Evolutionary conservation across 441 rosid genomes (phyloP), one percentile per base, ranked within the genome.

Genomic region (Gossypium gossypioides): DNA sequence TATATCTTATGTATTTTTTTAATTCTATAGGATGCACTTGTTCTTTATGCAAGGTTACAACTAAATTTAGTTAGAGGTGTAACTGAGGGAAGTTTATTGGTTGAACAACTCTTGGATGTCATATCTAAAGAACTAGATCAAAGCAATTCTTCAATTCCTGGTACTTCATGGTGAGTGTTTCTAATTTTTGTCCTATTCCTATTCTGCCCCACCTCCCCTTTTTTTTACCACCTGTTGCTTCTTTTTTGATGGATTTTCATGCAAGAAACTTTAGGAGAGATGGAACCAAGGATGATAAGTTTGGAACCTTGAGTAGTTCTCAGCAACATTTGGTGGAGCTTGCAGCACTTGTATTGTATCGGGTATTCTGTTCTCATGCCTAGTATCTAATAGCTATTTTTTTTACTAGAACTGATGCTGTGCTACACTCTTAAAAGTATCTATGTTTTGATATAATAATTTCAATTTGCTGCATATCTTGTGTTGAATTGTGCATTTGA

Each of bases 51-150:
- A 42, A 90, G 89, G 78, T 73, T 90, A 75, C 99, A 91, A 74
- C 82, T 93, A 75, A 89, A 83, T 81, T 81, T 93, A 77, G 78
- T 82, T 37, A 88, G 96, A 79, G 86, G 81, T 71, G 79, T 80
- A 72, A 72, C 52, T 80, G 88, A 84, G 75, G 86, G 83, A 58
- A 84, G 86, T 79, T 82, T 78, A 73, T 74, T 96, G 81, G 86
- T 87, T 75, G 96, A 90, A 71, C 93, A 91, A 81, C 87, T 96
- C 75, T 78, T 88, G 76, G 96, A 93, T 54, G 85, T 91, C 74
- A 77, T 96, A 74, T 90, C 81, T 75, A 92, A 86, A 85, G 98
- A 96, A 62, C 87, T 96, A 72, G 97, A 96, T 84, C 96, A 86
- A 81, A 84, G 85, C 78, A 83, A 81, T 80, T 79, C 81, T 74